These are phyloP conservation scores for Acanthamoeba lenticulata DNA, from an alignment of 208 protist genomes.

Conservation along the genomic window DNA sequence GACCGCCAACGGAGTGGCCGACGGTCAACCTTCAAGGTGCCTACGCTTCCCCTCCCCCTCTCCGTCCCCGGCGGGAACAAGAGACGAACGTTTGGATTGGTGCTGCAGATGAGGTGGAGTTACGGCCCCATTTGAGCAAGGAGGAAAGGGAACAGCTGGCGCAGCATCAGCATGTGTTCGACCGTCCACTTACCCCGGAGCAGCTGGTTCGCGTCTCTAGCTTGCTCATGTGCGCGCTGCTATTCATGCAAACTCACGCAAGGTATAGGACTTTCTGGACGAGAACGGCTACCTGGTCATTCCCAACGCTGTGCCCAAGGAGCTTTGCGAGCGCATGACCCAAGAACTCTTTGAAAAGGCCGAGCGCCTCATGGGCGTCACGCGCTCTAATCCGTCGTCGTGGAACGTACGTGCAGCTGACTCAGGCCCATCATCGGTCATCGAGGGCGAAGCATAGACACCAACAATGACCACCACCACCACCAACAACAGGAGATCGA, in stretches of 20 bases:
- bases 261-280: not conserved
- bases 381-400: not conserved
- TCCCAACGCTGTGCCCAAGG: not conserved
- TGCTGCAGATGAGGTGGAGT: not conserved
- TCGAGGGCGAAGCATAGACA: not conserved
- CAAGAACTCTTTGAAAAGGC: not conserved
- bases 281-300: slow-evolving; percentile 59
- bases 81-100: not conserved
- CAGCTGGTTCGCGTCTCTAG: not conserved
- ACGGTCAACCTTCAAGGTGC: not conserved
- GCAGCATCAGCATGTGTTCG: not conserved
- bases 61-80: not conserved
- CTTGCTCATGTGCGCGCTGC: not conserved
- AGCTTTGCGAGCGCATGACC: slow-evolving; percentile 26
- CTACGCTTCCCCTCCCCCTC: not conserved
- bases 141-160: not conserved
- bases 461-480: not conserved
- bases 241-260: not conserved
- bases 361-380: slow-evolving; percentile 1
- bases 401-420: not conserved
- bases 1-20: not conserved
- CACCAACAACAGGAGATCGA: slow-evolving; percentile 7
- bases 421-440: too few relatives aligned
- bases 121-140: not conserved
- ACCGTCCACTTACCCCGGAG: not conserved